phyloP scores from a whole-genome alignment of 305 asterid genomes.

The Euphrasia arctica region DNA sequence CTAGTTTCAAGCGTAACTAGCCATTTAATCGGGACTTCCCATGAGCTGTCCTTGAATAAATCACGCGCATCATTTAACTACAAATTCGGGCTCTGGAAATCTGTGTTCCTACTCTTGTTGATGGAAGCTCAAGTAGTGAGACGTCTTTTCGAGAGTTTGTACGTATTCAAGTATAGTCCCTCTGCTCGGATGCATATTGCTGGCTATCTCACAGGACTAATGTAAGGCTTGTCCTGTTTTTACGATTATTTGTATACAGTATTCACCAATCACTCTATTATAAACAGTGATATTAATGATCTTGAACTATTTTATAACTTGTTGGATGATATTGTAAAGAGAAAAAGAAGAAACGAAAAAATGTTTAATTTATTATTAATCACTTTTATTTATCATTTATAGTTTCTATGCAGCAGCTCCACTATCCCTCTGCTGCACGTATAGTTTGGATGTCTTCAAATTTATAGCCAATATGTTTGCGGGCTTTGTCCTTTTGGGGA shows the following conservation, averaged over 20 bases:
- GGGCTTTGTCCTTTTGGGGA: slow-evolving; percentile 38
- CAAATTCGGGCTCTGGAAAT: slow-evolving; percentile 42
- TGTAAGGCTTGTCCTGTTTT: slow-evolving; percentile 38
- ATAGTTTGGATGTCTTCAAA: slow-evolving; percentile 45
- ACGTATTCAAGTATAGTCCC: slow-evolving; percentile 38
- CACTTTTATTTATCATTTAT: slow-evolving; percentile 36
- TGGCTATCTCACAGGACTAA: slow-evolving; percentile 56
- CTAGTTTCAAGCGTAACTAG: slow-evolving; percentile 29
- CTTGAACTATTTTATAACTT: no score
- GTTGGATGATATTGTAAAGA: no score
- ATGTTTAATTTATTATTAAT: no score
- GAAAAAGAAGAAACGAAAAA: no score
- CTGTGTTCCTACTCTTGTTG: slow-evolving; percentile 28
- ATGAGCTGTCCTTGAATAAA: slow-evolving; percentile 31
- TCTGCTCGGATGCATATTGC: slow-evolving; percentile 9
- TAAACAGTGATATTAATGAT: no score
- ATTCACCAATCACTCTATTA: no score
- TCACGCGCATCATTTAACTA: slow-evolving; percentile 28
- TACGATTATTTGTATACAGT: no score
- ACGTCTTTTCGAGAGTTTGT: slow-evolving; percentile 62
- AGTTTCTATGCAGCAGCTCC: slow-evolving; percentile 10
- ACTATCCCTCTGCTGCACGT: slow-evolving; percentile 37
- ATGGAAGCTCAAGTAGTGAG: slow-evolving; percentile 65
- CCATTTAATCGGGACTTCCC: neutral
- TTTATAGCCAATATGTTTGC: slow-evolving; percentile 34